Conservation (phyloP, 768 basidiomycete genomes). For the Podaxis sp. region DNA sequence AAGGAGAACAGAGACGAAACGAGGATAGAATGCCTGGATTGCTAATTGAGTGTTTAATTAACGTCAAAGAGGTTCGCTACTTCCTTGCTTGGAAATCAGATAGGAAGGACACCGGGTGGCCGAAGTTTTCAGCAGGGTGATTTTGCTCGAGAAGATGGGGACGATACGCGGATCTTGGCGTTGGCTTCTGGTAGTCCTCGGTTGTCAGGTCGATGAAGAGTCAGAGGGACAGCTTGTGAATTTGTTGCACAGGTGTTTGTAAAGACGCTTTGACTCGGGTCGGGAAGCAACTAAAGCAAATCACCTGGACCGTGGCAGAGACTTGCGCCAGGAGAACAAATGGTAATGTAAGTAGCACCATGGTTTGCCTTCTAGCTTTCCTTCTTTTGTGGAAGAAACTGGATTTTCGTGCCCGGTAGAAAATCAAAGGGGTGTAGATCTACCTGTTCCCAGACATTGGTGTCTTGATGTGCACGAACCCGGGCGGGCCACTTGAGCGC, state of each 20-base stretch:
- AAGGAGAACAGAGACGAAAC: constrained; percentile 28
- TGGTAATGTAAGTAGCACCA: background rate
- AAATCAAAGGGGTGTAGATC: constrained; percentile 2
- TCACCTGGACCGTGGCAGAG: background rate
- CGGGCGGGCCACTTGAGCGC: background rate
- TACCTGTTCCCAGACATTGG: background rate
- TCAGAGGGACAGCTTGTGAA: constrained; percentile 27
- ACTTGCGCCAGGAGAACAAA: background rate
- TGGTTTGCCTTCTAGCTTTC: constrained; percentile 1
- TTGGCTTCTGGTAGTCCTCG: constrained; percentile 34
- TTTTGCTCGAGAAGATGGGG: constrained; percentile 23
- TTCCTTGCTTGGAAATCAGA: constrained; percentile 26
- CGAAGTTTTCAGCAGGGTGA: constrained; percentile 25
- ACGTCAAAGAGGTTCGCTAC: constrained; percentile 38
- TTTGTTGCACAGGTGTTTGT: constrained; percentile 21
- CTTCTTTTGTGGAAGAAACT: background rate
- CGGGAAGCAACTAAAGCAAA: constrained; percentile 11
- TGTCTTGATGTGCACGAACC: background rate
- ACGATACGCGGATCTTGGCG: constrained; percentile 43
- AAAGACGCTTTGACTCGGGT: constrained; percentile 2
- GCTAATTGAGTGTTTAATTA: constrained; percentile 43
- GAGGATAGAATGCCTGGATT: constrained; percentile 31
- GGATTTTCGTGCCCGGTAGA: background rate
- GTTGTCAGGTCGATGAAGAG: constrained; percentile 37
- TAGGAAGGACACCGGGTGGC: constrained; percentile 28